Percentiles rank a stretch among this genome's conserved stretches.
Conservation (phyloP, 805 yeast species). For the Monosporozyma siamensis region DNA sequence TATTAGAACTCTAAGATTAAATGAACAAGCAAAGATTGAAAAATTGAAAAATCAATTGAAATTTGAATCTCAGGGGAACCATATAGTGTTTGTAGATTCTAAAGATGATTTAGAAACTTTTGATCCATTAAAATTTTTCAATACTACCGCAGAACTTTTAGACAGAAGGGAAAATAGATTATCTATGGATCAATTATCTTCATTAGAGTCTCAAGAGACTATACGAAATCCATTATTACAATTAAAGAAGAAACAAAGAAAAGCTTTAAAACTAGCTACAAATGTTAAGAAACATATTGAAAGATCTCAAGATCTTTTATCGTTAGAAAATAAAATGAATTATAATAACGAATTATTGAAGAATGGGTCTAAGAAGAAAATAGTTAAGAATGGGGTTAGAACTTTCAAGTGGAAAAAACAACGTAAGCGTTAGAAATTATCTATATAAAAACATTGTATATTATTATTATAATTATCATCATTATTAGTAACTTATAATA, state of each 20-base stretch:
- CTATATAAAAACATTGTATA: too few species aligned
- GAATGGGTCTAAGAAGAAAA: constrained; percentile 76
- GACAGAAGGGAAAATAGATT: constrained; percentile 64
- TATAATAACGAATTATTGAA: constrained; percentile 82
- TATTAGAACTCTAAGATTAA: constrained; percentile 62
- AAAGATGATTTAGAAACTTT: constrained; percentile 47
- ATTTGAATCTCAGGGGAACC: constrained; percentile 58
- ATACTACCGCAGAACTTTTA: constrained; percentile 59
- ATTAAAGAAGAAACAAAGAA: constrained; percentile 46
- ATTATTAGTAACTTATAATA: too few species aligned
- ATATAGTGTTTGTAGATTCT: constrained; percentile 76
- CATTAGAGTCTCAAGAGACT: not conserved
- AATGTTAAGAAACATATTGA: constrained; percentile 52
- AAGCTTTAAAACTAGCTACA: constrained; percentile 34
- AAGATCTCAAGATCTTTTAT: constrained; percentile 56
- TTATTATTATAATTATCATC: too few species aligned
- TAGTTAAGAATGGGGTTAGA: constrained; percentile 57
- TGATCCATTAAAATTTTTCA: constrained; percentile 55
- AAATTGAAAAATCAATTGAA: constrained; percentile 37
- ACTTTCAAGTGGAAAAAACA: constrained; percentile 79
- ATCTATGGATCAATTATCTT: constrained; percentile 46
- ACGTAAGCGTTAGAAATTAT: constrained; percentile 54
- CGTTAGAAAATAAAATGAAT: constrained; percentile 65
- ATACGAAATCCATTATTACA: constrained; percentile 2
- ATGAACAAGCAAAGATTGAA: constrained; percentile 57